These are phyloP conservation scores for Plantago elongata DNA, from an alignment of 257 asterid genomes.

Conservation along the genomic window DNA sequence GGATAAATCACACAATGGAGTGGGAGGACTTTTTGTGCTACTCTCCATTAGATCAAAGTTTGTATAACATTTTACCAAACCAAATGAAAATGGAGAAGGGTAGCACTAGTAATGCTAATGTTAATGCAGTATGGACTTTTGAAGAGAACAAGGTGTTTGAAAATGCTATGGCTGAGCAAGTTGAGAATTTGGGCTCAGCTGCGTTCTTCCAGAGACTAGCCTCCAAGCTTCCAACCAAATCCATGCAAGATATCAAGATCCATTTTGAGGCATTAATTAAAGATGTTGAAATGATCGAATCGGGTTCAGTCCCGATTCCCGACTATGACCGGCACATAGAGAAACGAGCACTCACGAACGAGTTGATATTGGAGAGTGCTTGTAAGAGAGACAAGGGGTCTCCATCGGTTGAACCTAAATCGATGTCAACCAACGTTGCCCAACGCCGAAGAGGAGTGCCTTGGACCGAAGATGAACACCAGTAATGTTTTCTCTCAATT, in stretches of 20 bases:
- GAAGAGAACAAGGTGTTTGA: constrained; percentile 21
- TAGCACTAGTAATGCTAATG: background rate
- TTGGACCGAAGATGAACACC: constrained; percentile 48
- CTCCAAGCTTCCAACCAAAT: constrained; percentile 21
- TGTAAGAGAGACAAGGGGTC: background rate
- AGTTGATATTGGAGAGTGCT: background rate
- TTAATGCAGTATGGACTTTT: constrained; percentile 3
- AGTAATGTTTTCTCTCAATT: constrained; percentile 18
- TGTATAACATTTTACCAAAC: background rate
- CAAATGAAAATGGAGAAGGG: background rate
- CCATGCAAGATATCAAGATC: constrained; percentile 20
- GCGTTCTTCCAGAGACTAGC: constrained; percentile 24
- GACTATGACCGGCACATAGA: constrained; percentile 8
- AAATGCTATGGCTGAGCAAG: constrained; percentile 18
- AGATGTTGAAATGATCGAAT: constrained; percentile 29
- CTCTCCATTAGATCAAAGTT: background rate
- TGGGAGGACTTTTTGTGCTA: background rate
- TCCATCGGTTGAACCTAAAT: background rate
- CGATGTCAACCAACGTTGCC: background rate
- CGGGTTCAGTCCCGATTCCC: constrained; percentile 20
- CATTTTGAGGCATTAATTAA: constrained; percentile 25
- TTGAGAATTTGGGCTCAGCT: constrained; percentile 5
- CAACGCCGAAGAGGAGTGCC: constrained; percentile 22
- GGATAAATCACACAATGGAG: constrained; percentile 6
- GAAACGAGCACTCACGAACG: background rate